Percentiles rank a stretch among this genome's conserved stretches.
These are phyloP conservation scores for Exsudoporus frostii DNA, from an alignment of 768 basidiomycete genomes.

Conservation along the genomic window DNA sequence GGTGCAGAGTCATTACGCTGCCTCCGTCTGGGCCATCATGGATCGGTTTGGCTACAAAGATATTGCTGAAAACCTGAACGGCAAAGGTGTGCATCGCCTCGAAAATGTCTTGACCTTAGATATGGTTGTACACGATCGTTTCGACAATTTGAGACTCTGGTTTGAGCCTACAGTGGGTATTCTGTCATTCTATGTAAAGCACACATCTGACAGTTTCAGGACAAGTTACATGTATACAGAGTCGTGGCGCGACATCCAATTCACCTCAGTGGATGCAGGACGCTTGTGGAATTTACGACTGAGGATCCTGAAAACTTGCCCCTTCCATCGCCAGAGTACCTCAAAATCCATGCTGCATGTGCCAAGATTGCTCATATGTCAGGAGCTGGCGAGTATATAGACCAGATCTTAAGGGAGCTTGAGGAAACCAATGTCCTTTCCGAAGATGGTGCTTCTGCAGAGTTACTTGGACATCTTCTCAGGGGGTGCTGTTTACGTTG, in stretches of 20 bases:
- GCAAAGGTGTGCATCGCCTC: not conserved
- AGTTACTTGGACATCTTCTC: not conserved
- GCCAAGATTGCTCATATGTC: not conserved
- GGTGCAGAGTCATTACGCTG: not conserved
- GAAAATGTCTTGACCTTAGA: not conserved
- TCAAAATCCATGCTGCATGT: not conserved
- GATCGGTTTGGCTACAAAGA: not conserved
- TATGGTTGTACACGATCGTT: not conserved
- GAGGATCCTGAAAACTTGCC: not conserved
- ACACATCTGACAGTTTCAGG: not conserved
- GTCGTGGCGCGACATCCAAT: not conserved
- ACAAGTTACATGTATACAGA: not conserved
- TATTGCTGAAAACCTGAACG: not conserved
- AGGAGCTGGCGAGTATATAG: not conserved
- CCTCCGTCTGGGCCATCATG: not conserved
- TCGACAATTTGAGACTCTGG: not conserved
- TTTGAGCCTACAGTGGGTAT: not conserved
- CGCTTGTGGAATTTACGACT: not conserved
- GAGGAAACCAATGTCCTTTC: not conserved
- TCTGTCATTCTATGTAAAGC: not conserved
- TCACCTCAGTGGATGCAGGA: not conserved
- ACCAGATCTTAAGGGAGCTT: not conserved
- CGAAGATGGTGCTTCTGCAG: not conserved
- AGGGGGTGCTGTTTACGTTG: too few relatives aligned
- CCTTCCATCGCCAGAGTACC: not conserved